Evolutionary conservation across 306 rosid genomes (phyloP).

Genomic region (Trichosanthes truncata): DNA sequence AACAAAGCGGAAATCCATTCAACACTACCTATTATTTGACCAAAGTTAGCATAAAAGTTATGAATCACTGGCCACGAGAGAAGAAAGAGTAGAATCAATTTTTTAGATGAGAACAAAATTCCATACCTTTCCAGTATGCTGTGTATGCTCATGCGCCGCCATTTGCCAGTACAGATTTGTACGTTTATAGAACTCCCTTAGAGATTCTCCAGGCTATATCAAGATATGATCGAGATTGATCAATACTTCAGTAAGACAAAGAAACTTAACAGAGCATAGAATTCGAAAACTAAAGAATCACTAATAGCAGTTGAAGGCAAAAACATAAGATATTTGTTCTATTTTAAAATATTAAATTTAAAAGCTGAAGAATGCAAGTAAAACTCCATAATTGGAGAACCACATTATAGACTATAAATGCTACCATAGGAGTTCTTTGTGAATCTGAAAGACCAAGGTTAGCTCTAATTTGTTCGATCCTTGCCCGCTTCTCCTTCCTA

Average conservation of each 20-base stretch:
- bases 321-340: not conserved
- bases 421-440: constrained; percentile 89
- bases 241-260: constrained; percentile 15
- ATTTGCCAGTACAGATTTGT: constrained; percentile 98
- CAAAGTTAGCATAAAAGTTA: not conserved
- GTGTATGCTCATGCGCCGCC: constrained; percentile 99
- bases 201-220: constrained; percentile 70
- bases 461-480: constrained; percentile 96
- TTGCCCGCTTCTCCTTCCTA: constrained; percentile 85
- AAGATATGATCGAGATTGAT: constrained; percentile 18
- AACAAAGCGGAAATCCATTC: not conserved
- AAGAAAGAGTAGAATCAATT: not conserved
- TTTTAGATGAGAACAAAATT: not conserved
- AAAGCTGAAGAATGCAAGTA: not conserved
- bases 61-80: not conserved
- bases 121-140: constrained; percentile 89
- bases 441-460: constrained; percentile 98
- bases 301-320: not conserved
- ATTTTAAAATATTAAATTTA: not conserved
- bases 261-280: not conserved
- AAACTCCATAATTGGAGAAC: not conserved
- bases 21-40: not conserved
- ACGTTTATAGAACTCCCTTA: constrained; percentile 83
- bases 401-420: not conserved
- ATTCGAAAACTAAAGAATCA: not conserved